Evolutionary conservation across 108 stramenopile genomes (phyloP).

Genomic region (Cyclotella sp.): DNA sequence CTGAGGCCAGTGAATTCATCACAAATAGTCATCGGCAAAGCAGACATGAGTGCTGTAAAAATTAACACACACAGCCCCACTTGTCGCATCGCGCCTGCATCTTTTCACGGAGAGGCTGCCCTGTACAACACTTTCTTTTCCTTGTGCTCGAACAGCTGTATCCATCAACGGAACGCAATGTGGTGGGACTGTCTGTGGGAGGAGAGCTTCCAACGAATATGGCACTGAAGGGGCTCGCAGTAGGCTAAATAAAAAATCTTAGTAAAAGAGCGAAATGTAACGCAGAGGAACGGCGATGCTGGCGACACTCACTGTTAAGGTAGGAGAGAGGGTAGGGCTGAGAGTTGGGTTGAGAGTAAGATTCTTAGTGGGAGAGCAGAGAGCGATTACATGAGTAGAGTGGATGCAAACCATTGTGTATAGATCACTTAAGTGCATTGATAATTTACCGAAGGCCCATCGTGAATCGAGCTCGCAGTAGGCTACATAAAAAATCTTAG

Average conservation of each 20-base stretch:
- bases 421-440: no score
- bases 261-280: not conserved
- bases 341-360: constrained; percentile 8
- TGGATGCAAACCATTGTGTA: no score
- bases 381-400: no score
- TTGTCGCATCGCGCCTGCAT: constrained; percentile 9
- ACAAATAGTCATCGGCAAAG: not conserved
- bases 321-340: constrained; percentile 2
- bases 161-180: not conserved
- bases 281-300: not conserved
- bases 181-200: not conserved
- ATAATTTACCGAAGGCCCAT: no score
- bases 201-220: not conserved
- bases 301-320: not conserved
- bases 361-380: no score
- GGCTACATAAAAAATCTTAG: not conserved
- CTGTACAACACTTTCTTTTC: constrained; percentile 17
- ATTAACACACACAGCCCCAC: constrained; percentile 16
- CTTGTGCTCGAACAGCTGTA: constrained; percentile 3
- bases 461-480: not conserved
- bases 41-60: not conserved
- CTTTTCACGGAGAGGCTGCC: constrained; percentile 6
- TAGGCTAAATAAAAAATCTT: not conserved
- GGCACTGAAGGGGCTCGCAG: not conserved
- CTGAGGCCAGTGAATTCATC: not conserved